Evolutionary conservation across 1,284 basidiomycete genomes (phyloP).

Genomic region (Ustilago trichophora): DNA sequence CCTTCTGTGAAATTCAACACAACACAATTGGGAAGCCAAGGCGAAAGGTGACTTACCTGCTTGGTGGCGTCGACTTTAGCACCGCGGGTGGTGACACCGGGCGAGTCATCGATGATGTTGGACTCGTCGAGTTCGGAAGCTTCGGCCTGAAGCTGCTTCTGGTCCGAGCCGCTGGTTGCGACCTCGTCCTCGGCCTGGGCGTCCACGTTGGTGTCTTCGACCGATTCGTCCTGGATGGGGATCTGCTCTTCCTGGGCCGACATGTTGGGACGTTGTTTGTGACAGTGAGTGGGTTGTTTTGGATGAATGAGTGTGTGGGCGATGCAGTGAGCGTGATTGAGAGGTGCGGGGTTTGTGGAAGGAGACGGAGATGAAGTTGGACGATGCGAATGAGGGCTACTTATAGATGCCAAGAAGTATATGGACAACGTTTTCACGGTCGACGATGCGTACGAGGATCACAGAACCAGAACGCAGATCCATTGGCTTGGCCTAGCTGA

Average conservation of each 20-base stretch:
- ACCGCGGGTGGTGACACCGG: slow-evolving; percentile 44
- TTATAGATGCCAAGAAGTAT: too few species aligned
- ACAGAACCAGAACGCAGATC: slow-evolving; percentile 9
- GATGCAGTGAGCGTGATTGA: background rate
- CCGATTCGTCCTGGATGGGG: slow-evolving; percentile 42
- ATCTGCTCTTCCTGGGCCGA: slow-evolving; percentile 43
- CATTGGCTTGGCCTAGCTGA: background rate
- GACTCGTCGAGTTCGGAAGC: slow-evolving; percentile 38
- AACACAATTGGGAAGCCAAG: too few species aligned
- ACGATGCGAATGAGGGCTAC: too few species aligned
- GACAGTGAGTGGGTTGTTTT: too few species aligned
- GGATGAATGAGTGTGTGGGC: slow-evolving; percentile 1
- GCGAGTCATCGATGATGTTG: slow-evolving; percentile 54
- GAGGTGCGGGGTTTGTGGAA: too few species aligned
- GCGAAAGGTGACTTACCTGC: slow-evolving; percentile 36
- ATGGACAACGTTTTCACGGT: background rate
- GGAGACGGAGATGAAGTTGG: slow-evolving; percentile 52
- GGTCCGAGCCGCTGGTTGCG: slow-evolving; percentile 21
- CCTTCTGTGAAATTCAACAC: too few species aligned
- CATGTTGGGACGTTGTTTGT: too few species aligned
- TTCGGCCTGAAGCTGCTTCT: slow-evolving; percentile 39
- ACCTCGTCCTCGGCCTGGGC: slow-evolving; percentile 46
- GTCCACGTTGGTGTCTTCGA: slow-evolving; percentile 44
- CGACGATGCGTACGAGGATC: slow-evolving; percentile 1
- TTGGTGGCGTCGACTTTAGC: slow-evolving; percentile 49